Conservation (phyloP, 202 grass and related monocot species). For the Miscanthus sacchariflorus region DNA sequence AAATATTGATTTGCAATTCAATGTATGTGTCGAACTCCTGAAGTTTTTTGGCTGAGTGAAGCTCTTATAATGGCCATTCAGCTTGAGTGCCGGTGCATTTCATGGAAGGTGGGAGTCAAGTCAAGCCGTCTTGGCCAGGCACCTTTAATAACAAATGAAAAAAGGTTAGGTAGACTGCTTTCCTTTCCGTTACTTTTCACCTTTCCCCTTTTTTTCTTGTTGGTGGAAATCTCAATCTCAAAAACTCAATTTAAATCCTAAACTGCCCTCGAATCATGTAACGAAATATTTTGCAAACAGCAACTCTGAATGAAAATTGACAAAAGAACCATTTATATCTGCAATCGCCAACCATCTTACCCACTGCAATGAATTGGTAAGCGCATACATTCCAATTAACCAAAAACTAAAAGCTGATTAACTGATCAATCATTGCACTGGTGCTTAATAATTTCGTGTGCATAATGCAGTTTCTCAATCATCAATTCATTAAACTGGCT, state of each 20-base stretch:
- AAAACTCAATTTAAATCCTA: background rate
- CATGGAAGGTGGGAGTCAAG: conserved; percentile 18
- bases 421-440: background rate
- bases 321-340: background rate
- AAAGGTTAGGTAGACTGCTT: conserved; percentile 6
- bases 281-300: background rate
- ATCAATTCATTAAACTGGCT: background rate
- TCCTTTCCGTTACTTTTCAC: background rate
- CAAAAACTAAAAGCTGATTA: background rate
- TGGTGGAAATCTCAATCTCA: background rate
- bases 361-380: background rate
- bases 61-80: background rate
- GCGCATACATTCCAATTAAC: background rate
- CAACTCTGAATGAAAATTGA: background rate
- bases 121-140: background rate
- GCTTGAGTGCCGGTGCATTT: background rate
- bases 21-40: background rate
- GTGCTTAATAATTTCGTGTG: background rate
- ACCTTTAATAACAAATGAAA: background rate
- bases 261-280: background rate
- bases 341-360: background rate
- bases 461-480: background rate
- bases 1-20: background rate
- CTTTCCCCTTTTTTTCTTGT: background rate
- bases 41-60: background rate